Evolutionary conservation across 116 monocot species (phyloP), one percentile per base, ranked within the genome.

Genomic region (Papilionanthe hybrid): DNA sequence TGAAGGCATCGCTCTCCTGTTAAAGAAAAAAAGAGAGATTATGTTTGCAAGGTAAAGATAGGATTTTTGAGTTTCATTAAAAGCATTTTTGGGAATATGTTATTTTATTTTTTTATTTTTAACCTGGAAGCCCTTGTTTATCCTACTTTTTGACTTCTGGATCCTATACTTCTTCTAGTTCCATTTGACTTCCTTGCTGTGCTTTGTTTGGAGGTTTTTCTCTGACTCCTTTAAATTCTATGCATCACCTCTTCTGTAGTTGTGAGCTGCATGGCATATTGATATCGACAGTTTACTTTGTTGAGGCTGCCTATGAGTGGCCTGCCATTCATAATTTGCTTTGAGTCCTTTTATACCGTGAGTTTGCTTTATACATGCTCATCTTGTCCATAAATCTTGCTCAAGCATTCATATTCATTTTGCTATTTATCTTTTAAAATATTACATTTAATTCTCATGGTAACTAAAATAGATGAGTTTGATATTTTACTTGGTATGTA

Each of bases 11-110:
- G 83, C 81, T 99, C 99, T 81, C 95, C 99, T 82, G 86, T 93
- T 91, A 95, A 90, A 89, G 99, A 95, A 87, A 99, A 90, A 91
- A 88, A 93, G 84, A 95, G 95, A 88, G 99, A 99, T 74, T 99
- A 99, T 93, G 72, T 92, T 77, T 99, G 99, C 95, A 99, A 99
- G 99, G 99, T 99, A 99, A 93, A 53, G 93, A 42, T 27, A 57
- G 49, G 75, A 28, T 49, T 50, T 43, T 75, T 49, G 48, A 75
- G 49, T 49, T 47, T 45, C 75, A 75, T 28, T 13, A 50, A 20
- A 73, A 2, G 10, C 12, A 50, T 12, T 48, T 75, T 49, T 75
- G 25, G 49, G 25, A 28, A 75, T 37, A 37, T 37, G 37, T 37
- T n/a, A n/a, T 37, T 37, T 75, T 67, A 45, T 5, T 73, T 29